Evolutionary conservation across 1,139 yeast species (phyloP), one percentile per base, ranked within the genome.

Genomic region (Taphrina wiesneri): DNA sequence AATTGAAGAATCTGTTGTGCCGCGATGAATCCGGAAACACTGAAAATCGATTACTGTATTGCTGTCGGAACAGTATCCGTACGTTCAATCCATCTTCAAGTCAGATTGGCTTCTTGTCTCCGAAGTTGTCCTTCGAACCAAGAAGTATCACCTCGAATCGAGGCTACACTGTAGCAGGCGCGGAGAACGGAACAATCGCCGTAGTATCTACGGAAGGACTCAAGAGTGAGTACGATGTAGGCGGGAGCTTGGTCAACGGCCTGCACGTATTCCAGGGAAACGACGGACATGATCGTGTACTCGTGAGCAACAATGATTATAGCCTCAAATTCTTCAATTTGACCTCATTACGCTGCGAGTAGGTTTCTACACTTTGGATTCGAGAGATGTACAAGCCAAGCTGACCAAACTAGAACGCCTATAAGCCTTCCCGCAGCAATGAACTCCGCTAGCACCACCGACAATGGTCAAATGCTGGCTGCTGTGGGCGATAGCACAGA

Each of bases 401-500:
- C 36, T 49, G 21, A 49, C 36, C 19, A 17, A 5, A 21, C 13
- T 45, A 56, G 61, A 25, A 9, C 46, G 5, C 51, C 64, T 7
- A 39, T 63, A 7, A 34, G 49, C 19, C 47, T 43, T 19, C 61
- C 61, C 11, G 47, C 63, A 23, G 60, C 62, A 32, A 66, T 66
- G 67, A 66, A 66, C 26, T 66, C 66, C 25, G 66, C 68, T 3
- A 56, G 61, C 26, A 61, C 64, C 23, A 41, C 66, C 13, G 49
- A 49, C 5, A 67, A 66, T 43, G 68, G 67, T 21, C 52, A 64
- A 43, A 34, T 39, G 52, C 43, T 66, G 65, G 65, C 66, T 17
- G 62, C 65, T 11, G 68, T 66, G 2, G 68, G 68, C 43, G 68
- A 66, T 34, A 63, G 62, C 17, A 59, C 67, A 19, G 61, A 63